Percentiles rank a stretch among this genome's conserved stretches.
These are phyloP conservation scores for Pichia sp. DNA, from an alignment of 1,139 yeast genomes.

Conservation along the genomic window DNA sequence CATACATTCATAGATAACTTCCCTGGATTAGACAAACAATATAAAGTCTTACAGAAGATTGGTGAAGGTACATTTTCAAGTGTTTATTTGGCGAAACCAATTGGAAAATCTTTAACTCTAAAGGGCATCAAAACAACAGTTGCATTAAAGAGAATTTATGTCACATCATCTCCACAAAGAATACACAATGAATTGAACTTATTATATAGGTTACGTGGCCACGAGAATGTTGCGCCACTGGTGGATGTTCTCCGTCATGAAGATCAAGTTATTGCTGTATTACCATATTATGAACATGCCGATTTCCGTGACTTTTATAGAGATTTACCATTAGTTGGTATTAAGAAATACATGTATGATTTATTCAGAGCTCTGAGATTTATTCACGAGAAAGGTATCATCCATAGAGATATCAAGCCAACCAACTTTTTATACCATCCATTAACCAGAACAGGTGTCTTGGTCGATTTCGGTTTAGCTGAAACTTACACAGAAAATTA, in stretches of 20 bases:
- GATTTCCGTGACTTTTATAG: constrained; percentile 89
- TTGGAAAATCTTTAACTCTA: constrained; percentile 3
- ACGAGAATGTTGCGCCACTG: constrained; percentile 79
- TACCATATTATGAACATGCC: constrained; percentile 89
- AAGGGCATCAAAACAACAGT: constrained; percentile 45
- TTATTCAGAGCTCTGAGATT: constrained; percentile 72
- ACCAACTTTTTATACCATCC: constrained; percentile 85
- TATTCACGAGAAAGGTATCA: constrained; percentile 72
- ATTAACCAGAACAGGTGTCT: constrained; percentile 70
- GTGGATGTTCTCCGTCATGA: constrained; percentile 83
- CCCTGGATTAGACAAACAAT: constrained; percentile 57
- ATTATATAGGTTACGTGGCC: constrained; percentile 65
- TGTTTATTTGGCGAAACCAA: constrained; percentile 62
- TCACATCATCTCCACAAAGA: constrained; percentile 91
- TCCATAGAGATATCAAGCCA: constrained; percentile 90
- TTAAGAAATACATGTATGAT: constrained; percentile 78
- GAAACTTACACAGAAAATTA: constrained; percentile 40
- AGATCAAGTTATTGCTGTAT: constrained; percentile 90
- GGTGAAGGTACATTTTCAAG: constrained; percentile 96
- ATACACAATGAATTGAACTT: constrained; percentile 84
- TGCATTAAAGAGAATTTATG: constrained; percentile 91
- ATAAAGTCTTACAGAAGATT: constrained; percentile 73
- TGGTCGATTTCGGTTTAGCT: constrained; percentile 93
- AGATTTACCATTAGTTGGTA: constrained; percentile 75
- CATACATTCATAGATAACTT: constrained; percentile 60